Conservation (phyloP, 257 asterid genomes). For the Apocynum venetum region DNA sequence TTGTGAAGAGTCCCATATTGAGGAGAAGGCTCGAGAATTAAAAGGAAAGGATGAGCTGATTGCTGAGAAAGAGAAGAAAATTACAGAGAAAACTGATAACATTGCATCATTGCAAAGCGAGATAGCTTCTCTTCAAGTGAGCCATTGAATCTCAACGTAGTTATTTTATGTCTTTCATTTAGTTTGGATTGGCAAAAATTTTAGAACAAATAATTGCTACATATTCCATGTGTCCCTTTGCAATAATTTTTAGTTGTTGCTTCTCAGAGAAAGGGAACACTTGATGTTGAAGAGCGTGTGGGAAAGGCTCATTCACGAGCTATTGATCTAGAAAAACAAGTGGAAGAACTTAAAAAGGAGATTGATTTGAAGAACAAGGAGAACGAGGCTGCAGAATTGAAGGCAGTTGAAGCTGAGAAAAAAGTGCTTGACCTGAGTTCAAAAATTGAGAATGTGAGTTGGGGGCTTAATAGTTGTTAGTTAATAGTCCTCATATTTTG, state of each 20-base stretch:
- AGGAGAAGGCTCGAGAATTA: constrained; percentile 57
- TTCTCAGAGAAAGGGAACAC: constrained; percentile 49
- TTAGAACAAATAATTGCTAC: background rate
- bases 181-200: background rate
- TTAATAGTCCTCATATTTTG: background rate
- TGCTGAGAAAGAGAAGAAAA: constrained; percentile 58
- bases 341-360: constrained; percentile 56
- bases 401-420: constrained; percentile 53
- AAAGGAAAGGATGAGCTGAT: constrained; percentile 62
- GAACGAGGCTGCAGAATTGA: constrained; percentile 49
- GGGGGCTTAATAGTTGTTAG: background rate
- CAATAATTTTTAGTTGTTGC: constrained; percentile 14
- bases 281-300: constrained; percentile 56
- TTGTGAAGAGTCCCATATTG: constrained; percentile 54
- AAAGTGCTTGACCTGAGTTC: constrained; percentile 47
- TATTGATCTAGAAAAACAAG: constrained; percentile 61
- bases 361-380: constrained; percentile 45
- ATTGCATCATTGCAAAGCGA: constrained; percentile 63
- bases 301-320: constrained; percentile 72
- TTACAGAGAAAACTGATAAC: constrained; percentile 55
- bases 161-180: background rate
- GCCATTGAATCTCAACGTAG: constrained; percentile 19
- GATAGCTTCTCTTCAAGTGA: constrained; percentile 66
- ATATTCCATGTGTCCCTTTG: constrained; percentile 4
- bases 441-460: constrained; percentile 55